These are phyloP conservation scores for Metrosideros polymorpha DNA, from an alignment of 441 rosid genomes.

Conservation along the genomic window DNA sequence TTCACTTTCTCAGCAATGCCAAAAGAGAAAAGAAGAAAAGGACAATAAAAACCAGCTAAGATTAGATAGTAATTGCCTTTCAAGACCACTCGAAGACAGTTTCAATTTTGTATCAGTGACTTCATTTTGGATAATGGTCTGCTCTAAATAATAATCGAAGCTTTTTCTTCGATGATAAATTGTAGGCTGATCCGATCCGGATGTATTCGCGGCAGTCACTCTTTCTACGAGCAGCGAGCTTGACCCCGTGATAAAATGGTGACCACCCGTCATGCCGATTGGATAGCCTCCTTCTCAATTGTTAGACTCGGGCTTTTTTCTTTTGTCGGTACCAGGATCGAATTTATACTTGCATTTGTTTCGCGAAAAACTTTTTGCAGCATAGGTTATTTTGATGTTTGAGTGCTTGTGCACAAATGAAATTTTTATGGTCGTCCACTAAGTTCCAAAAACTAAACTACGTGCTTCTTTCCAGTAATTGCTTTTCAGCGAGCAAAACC, in stretches of 20 bases:
- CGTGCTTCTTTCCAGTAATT: background rate
- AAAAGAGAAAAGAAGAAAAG: background rate
- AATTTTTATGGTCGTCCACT: background rate
- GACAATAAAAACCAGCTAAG: background rate
- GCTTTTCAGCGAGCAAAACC: background rate
- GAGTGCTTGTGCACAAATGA: background rate
- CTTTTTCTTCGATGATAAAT: background rate
- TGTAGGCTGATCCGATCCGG: background rate
- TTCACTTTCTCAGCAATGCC: background rate
- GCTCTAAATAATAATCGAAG: background rate
- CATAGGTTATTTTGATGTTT: background rate
- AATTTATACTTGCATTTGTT: background rate
- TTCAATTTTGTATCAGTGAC: background rate
- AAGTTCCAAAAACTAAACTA: background rate
- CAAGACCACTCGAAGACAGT: background rate
- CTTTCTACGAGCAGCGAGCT: background rate
- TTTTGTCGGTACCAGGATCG: no score
- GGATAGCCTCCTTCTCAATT: background rate
- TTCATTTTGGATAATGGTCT: background rate
- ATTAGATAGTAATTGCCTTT: background rate
- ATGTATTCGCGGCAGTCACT: background rate
- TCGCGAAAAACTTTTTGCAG: background rate
- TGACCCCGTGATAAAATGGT: background rate
- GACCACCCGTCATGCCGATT: rapidly evolving
- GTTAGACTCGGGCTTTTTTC: background rate